A percentile compares a stretch with the other conserved stretches of the same genome.
Evolutionary conservation across 2,329 filamentous ascomycete genomes (phyloP).

Genomic region (Colletotrichum scovillei): DNA sequence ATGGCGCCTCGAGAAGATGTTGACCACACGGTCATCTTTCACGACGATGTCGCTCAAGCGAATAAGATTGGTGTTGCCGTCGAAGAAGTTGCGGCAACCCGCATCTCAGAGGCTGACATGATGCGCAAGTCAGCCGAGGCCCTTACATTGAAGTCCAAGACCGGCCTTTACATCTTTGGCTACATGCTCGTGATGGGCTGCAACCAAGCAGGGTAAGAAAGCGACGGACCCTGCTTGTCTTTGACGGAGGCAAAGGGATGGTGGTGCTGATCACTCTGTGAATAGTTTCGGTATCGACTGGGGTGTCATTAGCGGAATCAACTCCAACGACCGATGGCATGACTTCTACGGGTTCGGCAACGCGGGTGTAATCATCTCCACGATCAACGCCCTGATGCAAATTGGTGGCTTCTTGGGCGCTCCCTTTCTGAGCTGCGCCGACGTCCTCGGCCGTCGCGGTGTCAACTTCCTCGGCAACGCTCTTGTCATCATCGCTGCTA

Average conservation of each 20-base stretch:
- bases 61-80: constrained; percentile 48
- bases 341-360: constrained; percentile 55
- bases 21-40: constrained; percentile 38
- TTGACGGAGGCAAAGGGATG: no score
- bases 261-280: background rate
- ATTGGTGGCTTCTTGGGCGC: constrained; percentile 59
- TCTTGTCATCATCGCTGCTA: constrained; percentile 55
- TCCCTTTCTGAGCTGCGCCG: constrained; percentile 60
- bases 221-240: no score
- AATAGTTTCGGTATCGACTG: constrained; percentile 57
- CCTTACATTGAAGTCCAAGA: constrained; percentile 51
- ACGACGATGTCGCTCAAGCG: constrained; percentile 43
- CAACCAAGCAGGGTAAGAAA: constrained; percentile 52
- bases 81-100: constrained; percentile 56
- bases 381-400: constrained; percentile 60
- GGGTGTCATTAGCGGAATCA: constrained; percentile 60
- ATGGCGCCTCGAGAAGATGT: constrained; percentile 33
- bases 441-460: constrained; percentile 62
- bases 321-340: constrained; percentile 55
- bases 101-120: constrained; percentile 58
- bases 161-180: constrained; percentile 52
- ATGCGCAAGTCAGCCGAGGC: constrained; percentile 53
- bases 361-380: constrained; percentile 51
- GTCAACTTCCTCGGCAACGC: constrained; percentile 58
- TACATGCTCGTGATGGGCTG: constrained; percentile 59